Percentiles rank a stretch among this genome's conserved stretches.
Conservation (phyloP, 2,329 filamentous ascomycete genomes). For the Teratosphaeria pseudoeucalypti region DNA sequence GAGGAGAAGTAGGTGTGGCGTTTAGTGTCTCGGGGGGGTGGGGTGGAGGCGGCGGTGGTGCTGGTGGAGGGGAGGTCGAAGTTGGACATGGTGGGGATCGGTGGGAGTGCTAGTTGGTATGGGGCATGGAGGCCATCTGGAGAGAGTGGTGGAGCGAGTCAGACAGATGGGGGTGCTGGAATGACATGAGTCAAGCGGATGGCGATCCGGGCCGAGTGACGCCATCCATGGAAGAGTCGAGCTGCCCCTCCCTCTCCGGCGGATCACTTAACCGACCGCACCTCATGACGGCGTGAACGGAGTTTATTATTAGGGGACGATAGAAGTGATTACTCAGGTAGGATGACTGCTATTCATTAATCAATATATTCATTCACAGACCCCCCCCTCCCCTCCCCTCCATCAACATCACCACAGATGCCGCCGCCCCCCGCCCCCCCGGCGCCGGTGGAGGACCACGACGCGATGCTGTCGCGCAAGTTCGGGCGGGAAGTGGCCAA, state of each 20-base stretch:
- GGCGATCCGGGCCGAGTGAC: not conserved
- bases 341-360: too few relatives aligned
- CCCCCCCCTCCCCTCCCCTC: not conserved
- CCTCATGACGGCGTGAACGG: too few relatives aligned
- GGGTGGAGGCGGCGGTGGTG: not conserved
- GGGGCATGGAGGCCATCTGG: not conserved
- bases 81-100: not conserved
- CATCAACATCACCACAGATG: conserved; percentile 3
- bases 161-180: too few relatives aligned
- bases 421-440: conserved; percentile 39
- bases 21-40: not conserved
- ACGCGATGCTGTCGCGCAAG: conserved; percentile 63
- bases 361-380: not conserved
- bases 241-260: too few relatives aligned
- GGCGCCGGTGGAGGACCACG: conserved; percentile 45
- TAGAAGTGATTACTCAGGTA: too few relatives aligned
- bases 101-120: not conserved
- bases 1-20: not conserved
- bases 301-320: too few relatives aligned
- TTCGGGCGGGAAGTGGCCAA: conserved; percentile 74
- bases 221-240: not conserved
- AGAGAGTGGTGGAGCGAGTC: not conserved
- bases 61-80: conserved; percentile 1
- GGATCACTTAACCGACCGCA: too few relatives aligned
- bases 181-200: not conserved